Conservation (phyloP, 2,329 filamentous ascomycete species). For the Plenodomus tracheiphilus region DNA sequence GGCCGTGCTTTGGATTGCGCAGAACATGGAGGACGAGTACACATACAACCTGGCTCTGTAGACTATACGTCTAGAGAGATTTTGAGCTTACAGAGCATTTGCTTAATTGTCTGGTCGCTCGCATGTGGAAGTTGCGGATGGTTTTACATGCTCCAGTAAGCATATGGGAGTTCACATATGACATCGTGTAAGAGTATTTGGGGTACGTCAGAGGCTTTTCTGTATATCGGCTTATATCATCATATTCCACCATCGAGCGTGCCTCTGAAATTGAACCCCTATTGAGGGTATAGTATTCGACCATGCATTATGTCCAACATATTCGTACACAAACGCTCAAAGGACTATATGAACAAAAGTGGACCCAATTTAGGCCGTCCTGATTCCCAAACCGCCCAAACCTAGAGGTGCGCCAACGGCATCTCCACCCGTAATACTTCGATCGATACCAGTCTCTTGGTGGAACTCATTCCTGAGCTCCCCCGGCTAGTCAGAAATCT, state of each 20-base stretch:
- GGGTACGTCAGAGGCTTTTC: background rate
- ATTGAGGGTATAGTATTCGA: background rate
- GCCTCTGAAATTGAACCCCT: background rate
- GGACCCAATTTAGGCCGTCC: background rate
- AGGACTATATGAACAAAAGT: slow-evolving; percentile 15
- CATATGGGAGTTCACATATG: background rate
- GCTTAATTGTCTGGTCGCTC: background rate
- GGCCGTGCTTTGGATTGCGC: slow-evolving; percentile 68
- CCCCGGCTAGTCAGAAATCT: slow-evolving; percentile 69
- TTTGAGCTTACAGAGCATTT: too few species aligned
- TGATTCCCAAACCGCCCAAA: background rate
- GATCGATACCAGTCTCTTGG: background rate
- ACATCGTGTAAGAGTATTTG: slow-evolving; percentile 9
- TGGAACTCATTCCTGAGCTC: slow-evolving; percentile 20
- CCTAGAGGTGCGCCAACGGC: background rate
- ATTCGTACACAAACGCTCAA: slow-evolving; percentile 34
- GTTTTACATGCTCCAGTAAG: background rate
- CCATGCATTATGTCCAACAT: slow-evolving; percentile 17
- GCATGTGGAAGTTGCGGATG: background rate
- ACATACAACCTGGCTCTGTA: slow-evolving; percentile 69
- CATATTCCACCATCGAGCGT: background rate
- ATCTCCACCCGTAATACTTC: background rate
- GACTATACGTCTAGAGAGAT: background rate
- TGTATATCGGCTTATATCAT: background rate
- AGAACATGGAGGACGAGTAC: slow-evolving; percentile 75